Evolutionary conservation across 1,284 basidiomycete genomes (phyloP).

Genomic region (Ceraceosorus guamensis): DNA sequence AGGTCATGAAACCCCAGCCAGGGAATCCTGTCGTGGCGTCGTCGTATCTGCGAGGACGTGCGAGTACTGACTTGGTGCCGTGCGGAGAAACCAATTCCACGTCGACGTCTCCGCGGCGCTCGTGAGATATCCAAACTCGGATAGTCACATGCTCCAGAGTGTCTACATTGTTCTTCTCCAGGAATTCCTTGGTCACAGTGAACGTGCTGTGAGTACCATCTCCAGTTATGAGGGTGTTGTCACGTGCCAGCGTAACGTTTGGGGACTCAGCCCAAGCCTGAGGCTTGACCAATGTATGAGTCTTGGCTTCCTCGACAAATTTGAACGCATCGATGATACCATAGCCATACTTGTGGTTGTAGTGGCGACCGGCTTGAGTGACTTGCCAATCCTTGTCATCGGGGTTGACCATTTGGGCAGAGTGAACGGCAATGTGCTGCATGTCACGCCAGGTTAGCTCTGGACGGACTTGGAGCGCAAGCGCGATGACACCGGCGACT

Average conservation of each 20-base stretch:
- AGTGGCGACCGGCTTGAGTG: constrained; percentile 69
- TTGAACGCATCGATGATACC: constrained; percentile 77
- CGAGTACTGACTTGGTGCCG: constrained; percentile 77
- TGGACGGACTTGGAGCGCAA: constrained; percentile 52
- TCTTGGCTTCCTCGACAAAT: constrained; percentile 72
- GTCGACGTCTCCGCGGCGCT: constrained; percentile 81
- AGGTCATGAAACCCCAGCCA: constrained; percentile 95
- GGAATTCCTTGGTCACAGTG: constrained; percentile 64
- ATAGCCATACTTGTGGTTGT: constrained; percentile 96
- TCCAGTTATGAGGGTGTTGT: constrained; percentile 54
- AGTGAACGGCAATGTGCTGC: constrained; percentile 79
- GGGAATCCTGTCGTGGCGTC: constrained; percentile 65
- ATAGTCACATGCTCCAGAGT: constrained; percentile 85
- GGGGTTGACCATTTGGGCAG: constrained; percentile 71
- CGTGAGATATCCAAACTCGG: constrained; percentile 84
- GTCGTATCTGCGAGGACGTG: constrained; percentile 66
- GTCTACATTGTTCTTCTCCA: constrained; percentile 73
- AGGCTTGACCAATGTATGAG: constrained; percentile 83
- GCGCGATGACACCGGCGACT: constrained; percentile 51
- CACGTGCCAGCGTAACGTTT: constrained; percentile 22
- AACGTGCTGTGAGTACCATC: constrained; percentile 65
- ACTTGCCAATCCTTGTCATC: constrained; percentile 91
- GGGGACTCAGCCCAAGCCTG: constrained; percentile 65
- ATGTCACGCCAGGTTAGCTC: constrained; percentile 96
- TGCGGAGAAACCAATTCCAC: constrained; percentile 79